Conservation (phyloP, 257 asterid species). For the Solanum dulcamara region DNA sequence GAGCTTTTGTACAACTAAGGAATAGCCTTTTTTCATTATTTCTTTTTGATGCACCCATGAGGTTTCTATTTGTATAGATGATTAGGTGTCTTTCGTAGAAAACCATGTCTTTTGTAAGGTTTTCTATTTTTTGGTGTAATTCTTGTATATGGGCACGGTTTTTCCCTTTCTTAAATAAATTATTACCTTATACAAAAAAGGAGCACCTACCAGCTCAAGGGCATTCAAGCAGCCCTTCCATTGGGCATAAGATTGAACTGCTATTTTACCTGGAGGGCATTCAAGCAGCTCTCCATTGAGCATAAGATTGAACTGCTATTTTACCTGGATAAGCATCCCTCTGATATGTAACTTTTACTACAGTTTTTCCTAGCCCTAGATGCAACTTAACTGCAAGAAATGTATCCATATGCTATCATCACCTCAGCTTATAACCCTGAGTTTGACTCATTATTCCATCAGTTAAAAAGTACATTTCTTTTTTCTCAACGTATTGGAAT, state of each 20-base stretch:
- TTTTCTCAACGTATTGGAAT: neutral
- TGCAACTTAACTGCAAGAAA: neutral
- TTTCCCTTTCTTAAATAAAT: neutral
- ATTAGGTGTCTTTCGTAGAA: neutral
- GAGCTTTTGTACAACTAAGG: neutral
- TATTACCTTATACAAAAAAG: neutral
- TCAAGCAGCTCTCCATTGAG: neutral
- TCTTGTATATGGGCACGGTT: neutral
- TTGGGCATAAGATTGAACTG: neutral
- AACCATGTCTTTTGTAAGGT: neutral
- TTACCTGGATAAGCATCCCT: neutral
- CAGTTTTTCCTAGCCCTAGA: neutral
- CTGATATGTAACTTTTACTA: neutral
- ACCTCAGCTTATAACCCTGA: neutral
- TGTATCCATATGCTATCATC: neutral
- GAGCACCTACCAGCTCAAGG: neutral
- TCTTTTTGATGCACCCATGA: neutral
- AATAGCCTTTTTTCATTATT: neutral
- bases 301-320: neutral
- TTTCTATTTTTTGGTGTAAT: neutral
- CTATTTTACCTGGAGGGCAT: neutral
- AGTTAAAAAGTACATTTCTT: neutral
- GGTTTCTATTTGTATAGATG: neutral
- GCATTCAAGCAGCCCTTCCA: neutral
- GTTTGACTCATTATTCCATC: neutral